Evolutionary conservation across 2,329 filamentous ascomycete genomes (phyloP), one percentile per base, ranked within the genome.

Genomic region (Sporothrix dimorphospora): DNA sequence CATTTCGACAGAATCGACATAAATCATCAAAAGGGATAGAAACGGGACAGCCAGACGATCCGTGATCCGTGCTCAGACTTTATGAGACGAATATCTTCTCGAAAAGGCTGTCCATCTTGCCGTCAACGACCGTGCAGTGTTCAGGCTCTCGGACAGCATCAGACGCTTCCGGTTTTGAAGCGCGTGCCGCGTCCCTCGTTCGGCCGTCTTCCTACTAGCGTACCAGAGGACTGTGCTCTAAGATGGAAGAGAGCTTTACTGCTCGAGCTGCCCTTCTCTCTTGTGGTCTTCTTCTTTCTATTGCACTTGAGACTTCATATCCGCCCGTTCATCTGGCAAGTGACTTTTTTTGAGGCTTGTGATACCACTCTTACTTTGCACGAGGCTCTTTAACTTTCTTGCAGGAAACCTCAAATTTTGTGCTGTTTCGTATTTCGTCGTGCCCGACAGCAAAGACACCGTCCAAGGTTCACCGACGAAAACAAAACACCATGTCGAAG

Each of bases 91-190:
- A 55, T 14, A 12, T 5, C n/a, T 42, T 42, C 24, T 14, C 38
- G 55, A 38, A 9, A 4, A 38, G 55, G 55, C 59, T 16, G n/a
- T 4, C 47, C 47, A 49, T 19, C 57, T 21, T 14, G 4, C 59
- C 38, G 21, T 65, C 38, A 19, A 6, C 12, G 12, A 40, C 55
- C 55, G 55, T 59, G 55, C 55, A 19, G 16, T 65, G 9, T 45
- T 45, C 9, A n/a, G 34, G 34, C 42, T 7, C 63, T 66, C 45
- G 24, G 42, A 47, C 63, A 69, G 47, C 12, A 45, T 45, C 66
- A 69, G 66, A 69, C 49, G 66, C 66, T 69, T 55, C 66, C 66
- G 49, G 66, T 55, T 42, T 69, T 40, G 47, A 68, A 55, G 30
- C 19, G 24, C n/a, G 45, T 67, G 24, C 65, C 65, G 65, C 38